These are phyloP conservation scores for Linum trigynum DNA, from an alignment of 345 rosid genomes.

Conservation along the genomic window DNA sequence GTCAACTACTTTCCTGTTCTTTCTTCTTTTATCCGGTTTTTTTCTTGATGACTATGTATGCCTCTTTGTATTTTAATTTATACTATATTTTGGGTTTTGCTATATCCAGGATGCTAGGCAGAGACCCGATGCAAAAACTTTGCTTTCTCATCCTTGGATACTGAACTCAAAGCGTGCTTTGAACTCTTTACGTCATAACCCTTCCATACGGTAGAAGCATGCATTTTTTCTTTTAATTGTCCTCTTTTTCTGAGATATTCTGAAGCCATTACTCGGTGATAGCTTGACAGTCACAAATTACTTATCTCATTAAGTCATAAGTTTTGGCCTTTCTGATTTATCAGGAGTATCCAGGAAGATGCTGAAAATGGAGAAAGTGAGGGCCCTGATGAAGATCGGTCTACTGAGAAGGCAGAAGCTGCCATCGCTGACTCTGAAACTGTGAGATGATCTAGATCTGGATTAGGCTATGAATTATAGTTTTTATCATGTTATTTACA, in stretches of 20 bases:
- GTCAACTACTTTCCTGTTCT: neutral
- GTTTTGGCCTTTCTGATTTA: conserved; percentile 3
- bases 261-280: neutral
- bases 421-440: conserved; percentile 20
- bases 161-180: conserved; percentile 72
- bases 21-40: neutral
- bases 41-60: neutral
- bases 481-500: neutral
- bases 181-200: conserved; percentile 83
- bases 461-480: neutral
- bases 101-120: conserved; percentile 82
- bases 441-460: conserved; percentile 29
- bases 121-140: conserved; percentile 98
- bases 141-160: conserved; percentile 99
- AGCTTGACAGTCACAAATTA: neutral
- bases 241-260: neutral
- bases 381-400: conserved; percentile 35
- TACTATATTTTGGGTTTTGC: conserved; percentile 11
- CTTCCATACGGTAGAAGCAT: conserved; percentile 49
- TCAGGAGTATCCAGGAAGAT: conserved; percentile 57
- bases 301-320: neutral
- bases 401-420: conserved; percentile 40
- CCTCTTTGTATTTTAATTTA: conserved; percentile 2
- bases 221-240: neutral
- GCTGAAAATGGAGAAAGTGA: conserved; percentile 44